A percentile compares a stretch with the other conserved stretches of the same genome.
Conservation (phyloP, 306 rosid genomes). For the Oemleria cerasiformis region DNA sequence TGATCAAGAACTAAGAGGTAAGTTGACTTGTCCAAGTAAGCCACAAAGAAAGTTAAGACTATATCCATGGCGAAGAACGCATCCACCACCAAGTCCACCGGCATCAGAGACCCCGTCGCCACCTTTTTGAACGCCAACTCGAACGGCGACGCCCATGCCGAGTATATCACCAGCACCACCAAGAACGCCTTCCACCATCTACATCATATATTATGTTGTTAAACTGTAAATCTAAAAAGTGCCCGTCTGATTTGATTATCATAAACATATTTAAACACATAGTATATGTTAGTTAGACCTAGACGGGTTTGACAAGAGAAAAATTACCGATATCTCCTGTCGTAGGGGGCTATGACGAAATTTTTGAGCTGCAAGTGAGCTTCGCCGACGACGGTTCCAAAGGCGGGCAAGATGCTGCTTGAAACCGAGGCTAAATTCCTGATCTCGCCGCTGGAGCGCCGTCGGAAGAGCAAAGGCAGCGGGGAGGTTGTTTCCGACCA, state of each 20-base stretch:
- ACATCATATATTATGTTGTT: conserved; percentile 1
- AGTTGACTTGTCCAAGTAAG: conserved; percentile 79
- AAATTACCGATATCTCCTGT: conserved; percentile 60
- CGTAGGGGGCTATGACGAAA: conserved; percentile 58
- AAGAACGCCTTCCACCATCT: conserved; percentile 83
- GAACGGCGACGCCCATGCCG: conserved; percentile 91
- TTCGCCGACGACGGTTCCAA: conserved; percentile 52
- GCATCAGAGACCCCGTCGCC: conserved; percentile 43
- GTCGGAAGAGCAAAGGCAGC: conserved; percentile 41
- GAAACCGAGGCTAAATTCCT: conserved; percentile 65
- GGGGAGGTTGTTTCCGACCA: conserved; percentile 34
- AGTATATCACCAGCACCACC: conserved; percentile 65
- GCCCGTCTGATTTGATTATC: too few species aligned
- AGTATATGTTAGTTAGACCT: background rate
- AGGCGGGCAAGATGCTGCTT: conserved; percentile 67
- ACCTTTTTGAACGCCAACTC: conserved; percentile 66
- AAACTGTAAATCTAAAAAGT: background rate
- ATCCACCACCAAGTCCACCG: conserved; percentile 62
- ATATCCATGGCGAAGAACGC: conserved; percentile 76
- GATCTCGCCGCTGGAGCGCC: conserved; percentile 51
- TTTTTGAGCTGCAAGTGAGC: conserved; percentile 48
- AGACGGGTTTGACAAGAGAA: background rate
- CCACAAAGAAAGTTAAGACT: conserved; percentile 67
- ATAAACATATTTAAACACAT: too few species aligned
- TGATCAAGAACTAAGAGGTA: conserved; percentile 74